These are phyloP conservation scores for Solanum aculeatissimum DNA, from an alignment of 305 asterid species.

Conservation along the genomic window DNA sequence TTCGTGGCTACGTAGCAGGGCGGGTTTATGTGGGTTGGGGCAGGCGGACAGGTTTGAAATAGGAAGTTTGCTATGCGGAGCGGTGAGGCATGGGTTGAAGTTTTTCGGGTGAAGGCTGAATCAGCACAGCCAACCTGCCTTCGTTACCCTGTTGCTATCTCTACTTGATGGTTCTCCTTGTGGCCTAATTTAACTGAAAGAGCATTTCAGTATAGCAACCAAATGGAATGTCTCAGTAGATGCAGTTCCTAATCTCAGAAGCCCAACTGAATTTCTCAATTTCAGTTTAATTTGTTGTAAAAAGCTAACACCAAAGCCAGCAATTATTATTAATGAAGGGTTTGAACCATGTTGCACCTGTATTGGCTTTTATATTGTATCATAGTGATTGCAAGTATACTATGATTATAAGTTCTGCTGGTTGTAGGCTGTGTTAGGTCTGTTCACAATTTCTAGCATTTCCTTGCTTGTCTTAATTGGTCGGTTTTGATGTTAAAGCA, in stretches of 20 bases:
- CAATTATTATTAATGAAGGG: not conserved
- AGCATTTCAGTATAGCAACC: not conserved
- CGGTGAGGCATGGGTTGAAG: not conserved
- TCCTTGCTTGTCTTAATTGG: not conserved
- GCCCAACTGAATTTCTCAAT: not conserved
- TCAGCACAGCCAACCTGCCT: not conserved
- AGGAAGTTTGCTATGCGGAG: not conserved
- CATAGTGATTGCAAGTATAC: not conserved
- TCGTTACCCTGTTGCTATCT: not conserved
- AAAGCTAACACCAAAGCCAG: not conserved
- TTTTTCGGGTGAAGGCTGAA: not conserved
- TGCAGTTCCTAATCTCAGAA: not conserved
- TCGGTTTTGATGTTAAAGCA: not conserved
- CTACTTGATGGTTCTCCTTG: not conserved
- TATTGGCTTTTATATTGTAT: not conserved
- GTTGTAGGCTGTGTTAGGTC: not conserved
- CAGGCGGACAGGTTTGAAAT: not conserved
- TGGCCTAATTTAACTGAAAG: not conserved
- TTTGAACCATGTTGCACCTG: not conserved
- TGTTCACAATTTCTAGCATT: not conserved
- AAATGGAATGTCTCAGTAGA: not conserved
- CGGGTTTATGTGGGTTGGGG: not conserved
- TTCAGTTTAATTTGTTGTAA: not conserved
- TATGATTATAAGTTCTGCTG: not conserved
- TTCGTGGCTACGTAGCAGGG: not conserved